A percentile compares a stretch with the other conserved stretches of the same genome.
These are phyloP conservation scores for Pyrrhoderma noxium DNA, from an alignment of 1,284 basidiomycete species.

Conservation along the genomic window DNA sequence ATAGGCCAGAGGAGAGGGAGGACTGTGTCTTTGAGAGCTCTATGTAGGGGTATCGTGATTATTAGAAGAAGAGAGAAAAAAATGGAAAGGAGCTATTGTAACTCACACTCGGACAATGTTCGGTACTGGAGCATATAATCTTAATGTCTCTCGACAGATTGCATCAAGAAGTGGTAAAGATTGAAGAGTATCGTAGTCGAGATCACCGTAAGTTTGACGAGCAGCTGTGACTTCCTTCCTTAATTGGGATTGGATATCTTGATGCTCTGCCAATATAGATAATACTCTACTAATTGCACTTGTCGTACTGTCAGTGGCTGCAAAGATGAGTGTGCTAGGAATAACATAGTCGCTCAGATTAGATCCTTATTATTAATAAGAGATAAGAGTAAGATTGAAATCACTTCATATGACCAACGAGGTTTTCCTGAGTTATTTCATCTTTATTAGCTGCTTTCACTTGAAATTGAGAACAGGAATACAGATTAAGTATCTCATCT, in stretches of 20 bases:
- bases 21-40: conserved; percentile 6
- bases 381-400: too few relatives aligned
- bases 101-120: conserved; percentile 20
- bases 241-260: conserved; percentile 24
- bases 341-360: too few relatives aligned
- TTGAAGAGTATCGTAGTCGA: conserved; percentile 31
- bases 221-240: conserved; percentile 26
- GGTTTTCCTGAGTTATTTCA: conserved; percentile 25
- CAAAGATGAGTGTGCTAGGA: conserved; percentile 27
- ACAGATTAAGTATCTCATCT: too few relatives aligned
- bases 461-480: conserved; percentile 8
- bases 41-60: too few relatives aligned
- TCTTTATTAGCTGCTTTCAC: conserved; percentile 27
- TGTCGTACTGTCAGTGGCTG: conserved; percentile 28
- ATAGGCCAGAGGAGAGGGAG: conserved; percentile 20
- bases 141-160: conserved; percentile 33
- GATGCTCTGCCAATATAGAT: conserved; percentile 24
- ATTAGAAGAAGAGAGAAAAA: too few relatives aligned
- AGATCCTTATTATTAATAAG: too few relatives aligned
- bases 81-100: too few relatives aligned
- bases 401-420: conserved; percentile 30
- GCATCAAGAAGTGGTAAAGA: conserved; percentile 33
- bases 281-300: conserved; percentile 25
- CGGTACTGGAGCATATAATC: conserved; percentile 27
- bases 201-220: conserved; percentile 15